phyloP scores from a whole-genome alignment of 2,329 filamentous ascomycete genomes.

The Mycocentrospora acerina region DNA sequence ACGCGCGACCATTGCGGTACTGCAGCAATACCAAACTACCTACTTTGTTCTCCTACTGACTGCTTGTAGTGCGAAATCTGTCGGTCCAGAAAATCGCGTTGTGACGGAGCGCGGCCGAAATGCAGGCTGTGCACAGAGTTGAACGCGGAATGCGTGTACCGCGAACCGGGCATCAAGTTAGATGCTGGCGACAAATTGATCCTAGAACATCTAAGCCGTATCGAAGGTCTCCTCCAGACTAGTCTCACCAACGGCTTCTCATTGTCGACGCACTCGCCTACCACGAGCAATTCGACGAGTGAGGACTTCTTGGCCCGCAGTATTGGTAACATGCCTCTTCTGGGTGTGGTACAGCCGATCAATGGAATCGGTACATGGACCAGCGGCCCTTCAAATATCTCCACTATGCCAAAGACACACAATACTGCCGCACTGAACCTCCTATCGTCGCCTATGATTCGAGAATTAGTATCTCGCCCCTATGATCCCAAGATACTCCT shows the following conservation, averaged over 20 bases:
- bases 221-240: constrained; percentile 77
- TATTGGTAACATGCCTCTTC: constrained; percentile 38
- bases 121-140: constrained; percentile 82
- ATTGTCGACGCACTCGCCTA: constrained; percentile 58
- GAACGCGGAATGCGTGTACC: constrained; percentile 79
- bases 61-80: constrained; percentile 73
- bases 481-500: constrained; percentile 81
- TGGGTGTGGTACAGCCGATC: constrained; percentile 43
- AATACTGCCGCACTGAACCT: constrained; percentile 78
- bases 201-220: constrained; percentile 73
- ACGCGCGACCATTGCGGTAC: constrained; percentile 46
- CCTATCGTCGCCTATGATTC: constrained; percentile 78
- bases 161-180: constrained; percentile 83
- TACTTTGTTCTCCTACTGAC: constrained; percentile 22
- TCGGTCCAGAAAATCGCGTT: constrained; percentile 76
- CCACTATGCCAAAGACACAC: constrained; percentile 82
- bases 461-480: constrained; percentile 72
- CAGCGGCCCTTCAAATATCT: constrained; percentile 66
- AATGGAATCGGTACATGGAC: constrained; percentile 72
- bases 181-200: constrained; percentile 87
- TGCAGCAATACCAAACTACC: constrained; percentile 4
- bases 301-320: constrained; percentile 45
- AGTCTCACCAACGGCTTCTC: constrained; percentile 60
- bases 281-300: constrained; percentile 47
- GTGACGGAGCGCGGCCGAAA: constrained; percentile 77